These are phyloP conservation scores for Prototheca cutis DNA, from an alignment of 163 green algal species.

Conservation along the genomic window DNA sequence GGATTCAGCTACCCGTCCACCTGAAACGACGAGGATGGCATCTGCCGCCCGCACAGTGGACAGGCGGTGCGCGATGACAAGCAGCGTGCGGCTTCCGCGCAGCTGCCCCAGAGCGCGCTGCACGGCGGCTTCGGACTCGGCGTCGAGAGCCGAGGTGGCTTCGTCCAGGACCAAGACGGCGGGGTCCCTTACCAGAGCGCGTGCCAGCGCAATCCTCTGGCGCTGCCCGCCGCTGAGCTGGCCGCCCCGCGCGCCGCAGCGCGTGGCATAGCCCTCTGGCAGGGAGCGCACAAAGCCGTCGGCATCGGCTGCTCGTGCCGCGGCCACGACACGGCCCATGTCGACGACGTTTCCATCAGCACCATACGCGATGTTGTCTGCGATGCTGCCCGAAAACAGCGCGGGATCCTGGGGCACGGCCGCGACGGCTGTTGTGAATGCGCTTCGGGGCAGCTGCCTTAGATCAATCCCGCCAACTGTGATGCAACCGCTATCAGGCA, in stretches of 20 bases:
- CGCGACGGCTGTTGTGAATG: constrained; percentile 57
- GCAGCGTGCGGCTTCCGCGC: constrained; percentile 51
- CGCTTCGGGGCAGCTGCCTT: constrained; percentile 36
- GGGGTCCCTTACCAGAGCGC: constrained; percentile 69
- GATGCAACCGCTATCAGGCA: constrained; percentile 42
- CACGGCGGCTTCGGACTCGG: constrained; percentile 32
- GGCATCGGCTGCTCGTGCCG: constrained; percentile 54
- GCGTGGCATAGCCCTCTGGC: constrained; percentile 31
- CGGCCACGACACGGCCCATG: constrained; percentile 48
- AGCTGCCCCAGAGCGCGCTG: constrained; percentile 57
- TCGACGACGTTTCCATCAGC: constrained; percentile 27
- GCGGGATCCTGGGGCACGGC: constrained; percentile 68
- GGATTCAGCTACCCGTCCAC: constrained; percentile 23
- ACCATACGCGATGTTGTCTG: constrained; percentile 82
- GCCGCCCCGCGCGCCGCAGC: constrained; percentile 51
- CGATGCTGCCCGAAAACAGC: constrained; percentile 65
- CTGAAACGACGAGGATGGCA: constrained; percentile 34
- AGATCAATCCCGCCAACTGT: constrained; percentile 41
- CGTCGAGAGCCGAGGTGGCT: constrained; percentile 49
- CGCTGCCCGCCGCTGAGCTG: constrained; percentile 58
- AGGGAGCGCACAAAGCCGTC: constrained; percentile 57
- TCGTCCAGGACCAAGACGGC: constrained; percentile 83
- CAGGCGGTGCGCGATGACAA: constrained; percentile 72
- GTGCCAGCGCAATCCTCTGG: constrained; percentile 72
- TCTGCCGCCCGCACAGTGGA: constrained; percentile 61